These are phyloP conservation scores for Ostreobium quekettii DNA, from an alignment of 139 green algal genomes.

Conservation along the genomic window DNA sequence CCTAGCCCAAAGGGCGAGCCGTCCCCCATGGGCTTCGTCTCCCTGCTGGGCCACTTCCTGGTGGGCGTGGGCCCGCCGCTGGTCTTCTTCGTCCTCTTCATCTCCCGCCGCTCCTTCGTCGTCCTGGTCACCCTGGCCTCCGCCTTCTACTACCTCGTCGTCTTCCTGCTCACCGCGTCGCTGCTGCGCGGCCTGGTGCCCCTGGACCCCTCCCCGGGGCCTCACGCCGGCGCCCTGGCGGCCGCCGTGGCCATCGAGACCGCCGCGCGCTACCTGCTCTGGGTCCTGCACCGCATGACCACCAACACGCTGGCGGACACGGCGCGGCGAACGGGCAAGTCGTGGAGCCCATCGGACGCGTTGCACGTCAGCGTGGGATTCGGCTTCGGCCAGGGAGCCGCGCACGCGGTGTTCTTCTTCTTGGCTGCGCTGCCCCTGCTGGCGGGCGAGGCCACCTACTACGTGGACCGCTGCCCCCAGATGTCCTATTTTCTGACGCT, in stretches of 20 bases:
- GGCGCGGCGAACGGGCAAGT: not conserved
- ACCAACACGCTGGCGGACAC: not conserved
- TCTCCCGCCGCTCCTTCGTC: constrained; percentile 4
- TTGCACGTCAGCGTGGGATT: not conserved
- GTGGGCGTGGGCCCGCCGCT: constrained; percentile 1
- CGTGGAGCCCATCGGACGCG: not conserved
- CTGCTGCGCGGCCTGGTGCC: not conserved
- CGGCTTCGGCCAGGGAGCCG: constrained; percentile 1
- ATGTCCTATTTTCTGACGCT: not conserved
- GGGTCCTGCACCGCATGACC: not conserved
- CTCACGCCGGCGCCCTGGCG: not conserved
- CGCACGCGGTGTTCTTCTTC: constrained; percentile 11
- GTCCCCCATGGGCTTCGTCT: constrained; percentile 10
- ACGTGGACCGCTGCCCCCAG: constrained; percentile 5
- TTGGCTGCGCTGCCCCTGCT: not conserved
- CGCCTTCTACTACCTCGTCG: not conserved
- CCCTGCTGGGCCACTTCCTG: constrained; percentile 4
- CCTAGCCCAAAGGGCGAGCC: no score
- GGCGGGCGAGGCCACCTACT: not conserved
- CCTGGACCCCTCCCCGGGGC: not conserved
- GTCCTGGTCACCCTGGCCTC: constrained; percentile 1
- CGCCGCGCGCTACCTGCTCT: not conserved
- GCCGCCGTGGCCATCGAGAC: not conserved
- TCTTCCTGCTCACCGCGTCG: not conserved
- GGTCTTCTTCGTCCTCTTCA: not conserved